These are phyloP conservation scores for Stephanodiscus minutulus DNA, from an alignment of 108 stramenopile species.

Conservation along the genomic window DNA sequence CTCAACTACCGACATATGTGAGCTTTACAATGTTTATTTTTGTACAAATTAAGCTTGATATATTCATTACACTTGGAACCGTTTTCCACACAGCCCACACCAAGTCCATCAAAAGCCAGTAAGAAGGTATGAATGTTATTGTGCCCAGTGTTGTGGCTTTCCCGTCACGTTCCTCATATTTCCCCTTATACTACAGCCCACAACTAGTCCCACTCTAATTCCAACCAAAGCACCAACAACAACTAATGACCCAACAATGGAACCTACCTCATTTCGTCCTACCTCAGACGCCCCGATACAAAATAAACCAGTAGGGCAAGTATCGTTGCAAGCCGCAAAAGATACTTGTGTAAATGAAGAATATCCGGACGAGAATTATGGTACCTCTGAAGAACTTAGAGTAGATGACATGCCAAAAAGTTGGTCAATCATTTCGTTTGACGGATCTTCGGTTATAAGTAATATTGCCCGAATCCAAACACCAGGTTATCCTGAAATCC, in stretches of 20 bases:
- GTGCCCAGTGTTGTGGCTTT: background rate
- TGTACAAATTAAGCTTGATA: background rate
- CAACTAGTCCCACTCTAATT: background rate
- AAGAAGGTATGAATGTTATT: background rate
- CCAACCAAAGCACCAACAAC: background rate
- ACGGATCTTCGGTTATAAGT: background rate
- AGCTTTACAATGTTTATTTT: background rate
- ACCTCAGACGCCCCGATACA: background rate
- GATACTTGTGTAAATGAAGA: conserved; percentile 1
- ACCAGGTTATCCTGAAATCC: background rate
- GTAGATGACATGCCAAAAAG: conserved; percentile 4
- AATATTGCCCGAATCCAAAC: background rate
- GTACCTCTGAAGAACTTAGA: background rate
- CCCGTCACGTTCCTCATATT: conserved; percentile 3
- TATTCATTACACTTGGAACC: background rate
- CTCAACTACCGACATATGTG: conserved; percentile 6
- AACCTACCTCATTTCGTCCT: background rate
- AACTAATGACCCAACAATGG: background rate
- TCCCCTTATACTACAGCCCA: conserved; percentile 3
- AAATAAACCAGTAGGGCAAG: conserved; percentile 1
- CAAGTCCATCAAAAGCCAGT: conserved; percentile 1
- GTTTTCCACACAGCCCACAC: background rate
- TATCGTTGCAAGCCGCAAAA: conserved; percentile 3
- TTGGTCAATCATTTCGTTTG: conserved; percentile 6
- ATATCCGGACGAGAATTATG: background rate